phyloP scores from a whole-genome alignment of 805 yeast species.

The Candida maris region DNA sequence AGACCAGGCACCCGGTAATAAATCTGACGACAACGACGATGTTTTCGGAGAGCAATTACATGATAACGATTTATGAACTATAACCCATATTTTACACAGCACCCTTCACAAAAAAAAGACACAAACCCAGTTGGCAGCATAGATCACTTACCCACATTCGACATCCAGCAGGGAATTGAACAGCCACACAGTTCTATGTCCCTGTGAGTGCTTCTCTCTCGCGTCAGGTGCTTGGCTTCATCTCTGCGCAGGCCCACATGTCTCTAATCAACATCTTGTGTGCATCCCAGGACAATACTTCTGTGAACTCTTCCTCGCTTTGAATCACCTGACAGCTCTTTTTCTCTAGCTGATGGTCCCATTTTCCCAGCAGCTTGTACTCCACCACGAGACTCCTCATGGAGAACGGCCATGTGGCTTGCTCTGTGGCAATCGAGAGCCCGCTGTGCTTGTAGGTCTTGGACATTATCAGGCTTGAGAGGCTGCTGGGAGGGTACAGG shows the following conservation, averaged over 20 bases:
- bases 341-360: constrained; percentile 19
- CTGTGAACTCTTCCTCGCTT: constrained; percentile 14
- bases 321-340: constrained; percentile 15
- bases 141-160: no score
- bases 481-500: constrained; percentile 17
- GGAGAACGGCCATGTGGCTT: constrained; percentile 7
- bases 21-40: constrained; percentile 8
- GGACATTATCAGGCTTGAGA: constrained; percentile 10
- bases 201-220: no score
- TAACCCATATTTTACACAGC: background rate
- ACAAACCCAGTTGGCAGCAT: no score
- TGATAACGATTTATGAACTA: constrained; percentile 17
- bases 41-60: constrained; percentile 22
- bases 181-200: no score
- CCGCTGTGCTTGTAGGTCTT: constrained; percentile 19
- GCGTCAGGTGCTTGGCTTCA: constrained; percentile 11
- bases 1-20: constrained; percentile 12
- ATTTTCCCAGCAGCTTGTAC: constrained; percentile 19
- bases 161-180: no score
- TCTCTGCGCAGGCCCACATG: constrained; percentile 21
- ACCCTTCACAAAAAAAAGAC: background rate
- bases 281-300: constrained; percentile 17
- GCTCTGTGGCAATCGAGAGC: constrained; percentile 21
- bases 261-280: constrained; percentile 16
- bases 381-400: constrained; percentile 15